Evolutionary conservation across 2,329 filamentous ascomycete species (phyloP).

Genomic region (Pseudogymnoascus sp.): DNA sequence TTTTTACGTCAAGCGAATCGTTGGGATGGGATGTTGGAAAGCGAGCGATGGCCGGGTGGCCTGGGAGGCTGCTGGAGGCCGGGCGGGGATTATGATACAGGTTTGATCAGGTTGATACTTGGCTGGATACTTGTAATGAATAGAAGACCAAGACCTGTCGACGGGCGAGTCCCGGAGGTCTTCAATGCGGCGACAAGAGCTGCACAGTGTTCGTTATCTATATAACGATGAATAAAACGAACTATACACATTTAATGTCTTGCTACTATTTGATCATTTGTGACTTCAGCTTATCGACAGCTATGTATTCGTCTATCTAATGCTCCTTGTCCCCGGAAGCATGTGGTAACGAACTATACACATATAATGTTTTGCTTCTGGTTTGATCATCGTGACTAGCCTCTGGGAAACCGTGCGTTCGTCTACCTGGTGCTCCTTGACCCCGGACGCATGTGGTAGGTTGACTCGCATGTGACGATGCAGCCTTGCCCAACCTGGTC

Average conservation of each 20-base stretch:
- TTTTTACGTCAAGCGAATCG: constrained; percentile 3
- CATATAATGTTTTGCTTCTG: not conserved
- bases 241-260: not conserved
- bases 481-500: constrained; percentile 1
- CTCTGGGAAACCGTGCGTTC: not conserved
- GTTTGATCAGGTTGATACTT: constrained; percentile 3
- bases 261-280: not conserved
- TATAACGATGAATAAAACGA: constrained; percentile 1
- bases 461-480: constrained; percentile 4
- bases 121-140: constrained; percentile 8
- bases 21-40: not conserved
- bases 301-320: not conserved
- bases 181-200: not conserved
- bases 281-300: not conserved
- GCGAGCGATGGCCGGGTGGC: not conserved
- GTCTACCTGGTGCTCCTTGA: not conserved
- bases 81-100: constrained; percentile 1
- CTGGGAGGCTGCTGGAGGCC: not conserved
- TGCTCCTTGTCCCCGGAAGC: not conserved
- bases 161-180: constrained; percentile 1
- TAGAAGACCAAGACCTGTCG: not conserved
- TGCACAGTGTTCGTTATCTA: not conserved
- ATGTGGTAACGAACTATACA: not conserved
- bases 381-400: not conserved
- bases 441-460: not conserved